Conservation (phyloP, 805 yeast species). For the Candida anglica region DNA sequence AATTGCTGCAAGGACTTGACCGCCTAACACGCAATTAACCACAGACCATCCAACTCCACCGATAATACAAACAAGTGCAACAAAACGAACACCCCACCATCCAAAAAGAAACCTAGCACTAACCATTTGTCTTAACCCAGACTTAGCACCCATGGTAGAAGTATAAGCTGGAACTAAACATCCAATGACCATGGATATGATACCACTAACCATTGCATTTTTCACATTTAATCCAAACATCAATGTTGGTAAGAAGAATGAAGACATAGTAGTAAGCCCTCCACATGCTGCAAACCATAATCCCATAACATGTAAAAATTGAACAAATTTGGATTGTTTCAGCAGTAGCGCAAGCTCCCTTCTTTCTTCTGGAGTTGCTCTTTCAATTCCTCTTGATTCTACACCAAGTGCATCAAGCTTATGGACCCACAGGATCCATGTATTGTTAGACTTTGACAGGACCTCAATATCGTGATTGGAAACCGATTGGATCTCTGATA, state of each 20-base stretch:
- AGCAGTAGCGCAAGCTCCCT: slow-evolving; percentile 5
- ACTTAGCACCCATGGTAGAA: slow-evolving; percentile 34
- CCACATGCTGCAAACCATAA: slow-evolving; percentile 39
- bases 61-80: slow-evolving; percentile 25
- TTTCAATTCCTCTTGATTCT: slow-evolving; percentile 32
- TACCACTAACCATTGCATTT: slow-evolving; percentile 26
- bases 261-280: slow-evolving; percentile 35
- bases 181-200: slow-evolving; percentile 26
- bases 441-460: too few species aligned
- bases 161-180: slow-evolving; percentile 36
- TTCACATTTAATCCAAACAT: slow-evolving; percentile 21
- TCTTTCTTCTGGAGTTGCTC: slow-evolving; percentile 27
- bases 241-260: slow-evolving; percentile 30
- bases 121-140: slow-evolving; percentile 37
- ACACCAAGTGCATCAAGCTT: slow-evolving; percentile 25
- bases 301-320: slow-evolving; percentile 27
- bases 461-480: too few species aligned
- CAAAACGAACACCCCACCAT: slow-evolving; percentile 29
- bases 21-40: slow-evolving; percentile 35
- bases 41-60: slow-evolving; percentile 37
- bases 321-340: slow-evolving; percentile 10
- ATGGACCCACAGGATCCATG: slow-evolving; percentile 13
- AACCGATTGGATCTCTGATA: too few species aligned
- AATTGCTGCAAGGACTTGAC: slow-evolving; percentile 27
- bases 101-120: slow-evolving; percentile 34